phyloP scores from a whole-genome alignment of 805 yeast species.

The Kodamaea lidongshanica region DNA sequence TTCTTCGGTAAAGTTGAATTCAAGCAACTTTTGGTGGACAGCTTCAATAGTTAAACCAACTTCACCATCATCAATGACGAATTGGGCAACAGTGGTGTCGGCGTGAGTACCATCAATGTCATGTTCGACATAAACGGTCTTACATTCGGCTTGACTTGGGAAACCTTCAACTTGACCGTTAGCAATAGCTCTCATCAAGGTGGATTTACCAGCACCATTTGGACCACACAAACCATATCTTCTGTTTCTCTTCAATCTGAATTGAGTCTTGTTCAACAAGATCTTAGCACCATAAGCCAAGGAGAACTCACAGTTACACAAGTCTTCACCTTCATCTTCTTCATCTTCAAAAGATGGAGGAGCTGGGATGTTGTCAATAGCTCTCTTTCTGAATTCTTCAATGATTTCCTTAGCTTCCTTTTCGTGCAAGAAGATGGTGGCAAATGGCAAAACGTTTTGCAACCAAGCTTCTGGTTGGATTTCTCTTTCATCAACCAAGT shows the following conservation, averaged over 20 bases:
- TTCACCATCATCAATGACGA: slow-evolving; percentile 78
- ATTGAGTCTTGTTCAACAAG: slow-evolving; percentile 98
- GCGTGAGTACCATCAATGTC: slow-evolving; percentile 98
- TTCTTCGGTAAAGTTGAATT: slow-evolving; percentile 89
- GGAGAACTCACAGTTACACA: slow-evolving; percentile 99
- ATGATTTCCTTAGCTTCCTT: slow-evolving; percentile 81
- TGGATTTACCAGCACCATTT: slow-evolving; percentile 49
- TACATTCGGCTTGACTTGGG: slow-evolving; percentile 99
- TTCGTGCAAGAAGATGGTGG: slow-evolving; percentile 94
- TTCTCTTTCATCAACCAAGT: slow-evolving; percentile 93
- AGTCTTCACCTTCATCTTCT: slow-evolving; percentile 98
- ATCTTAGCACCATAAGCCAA: slow-evolving; percentile 99
- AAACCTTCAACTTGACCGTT: slow-evolving; percentile 99
- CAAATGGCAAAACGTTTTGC: slow-evolving; percentile 82
- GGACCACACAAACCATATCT: slow-evolving; percentile 93
- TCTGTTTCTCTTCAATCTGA: slow-evolving; percentile 97
- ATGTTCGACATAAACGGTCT: slow-evolving; percentile 99
- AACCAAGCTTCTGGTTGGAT: slow-evolving; percentile 92
- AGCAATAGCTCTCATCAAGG: slow-evolving; percentile 91
- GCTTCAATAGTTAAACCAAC: slow-evolving; percentile 66
- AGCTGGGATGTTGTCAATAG: slow-evolving; percentile 96
- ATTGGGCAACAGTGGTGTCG: slow-evolving; percentile 89
- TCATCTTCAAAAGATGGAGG: slow-evolving; percentile 95
- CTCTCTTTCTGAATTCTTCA: slow-evolving; percentile 92
- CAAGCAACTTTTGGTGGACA: slow-evolving; percentile 69